These are phyloP conservation scores for Colletotrichum sp. DNA, from an alignment of 2,329 filamentous ascomycete species.

Conservation along the genomic window DNA sequence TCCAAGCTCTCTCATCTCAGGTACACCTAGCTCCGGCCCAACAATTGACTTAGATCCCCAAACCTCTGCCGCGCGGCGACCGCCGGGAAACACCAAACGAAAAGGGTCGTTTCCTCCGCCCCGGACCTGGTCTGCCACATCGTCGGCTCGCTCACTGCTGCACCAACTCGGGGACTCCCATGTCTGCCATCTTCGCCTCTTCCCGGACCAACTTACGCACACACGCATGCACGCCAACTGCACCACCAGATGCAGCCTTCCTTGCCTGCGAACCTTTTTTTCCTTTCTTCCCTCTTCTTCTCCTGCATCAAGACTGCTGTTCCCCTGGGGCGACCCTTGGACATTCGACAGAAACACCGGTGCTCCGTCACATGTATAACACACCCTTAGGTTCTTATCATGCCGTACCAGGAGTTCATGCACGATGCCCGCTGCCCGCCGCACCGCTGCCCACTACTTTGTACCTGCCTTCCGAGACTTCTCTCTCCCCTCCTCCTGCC, in stretches of 20 bases:
- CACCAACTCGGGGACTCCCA: constrained; percentile 14
- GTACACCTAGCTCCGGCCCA: constrained; percentile 1
- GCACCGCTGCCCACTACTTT: not conserved
- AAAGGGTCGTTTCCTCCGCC: not conserved
- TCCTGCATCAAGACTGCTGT: not conserved
- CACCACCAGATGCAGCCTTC: constrained; percentile 4
- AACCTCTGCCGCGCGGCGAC: constrained; percentile 18
- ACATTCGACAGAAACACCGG: not conserved
- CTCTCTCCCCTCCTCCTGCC: not conserved
- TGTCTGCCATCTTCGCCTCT: constrained; percentile 17
- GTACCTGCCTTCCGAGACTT: not conserved
- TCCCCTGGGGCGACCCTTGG: not conserved
- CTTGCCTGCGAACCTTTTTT: constrained; percentile 6
- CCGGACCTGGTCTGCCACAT: constrained; percentile 15
- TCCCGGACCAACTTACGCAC: not conserved
- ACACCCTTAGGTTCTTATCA: constrained; percentile 5
- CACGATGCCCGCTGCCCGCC: constrained; percentile 21
- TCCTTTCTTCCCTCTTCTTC: not conserved
- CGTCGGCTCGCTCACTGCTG: not conserved
- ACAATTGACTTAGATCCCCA: constrained; percentile 12
- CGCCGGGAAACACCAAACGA: constrained; percentile 15
- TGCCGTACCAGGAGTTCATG: constrained; percentile 24
- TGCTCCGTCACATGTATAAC: constrained; percentile 18
- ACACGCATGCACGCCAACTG: constrained; percentile 2
- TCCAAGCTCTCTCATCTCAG: constrained; percentile 4